A percentile compares a stretch with the other conserved stretches of the same genome.
phyloP scores from a whole-genome alignment of 2,329 filamentous ascomycete genomes.

The Teratosphaeria epicoccoides region DNA sequence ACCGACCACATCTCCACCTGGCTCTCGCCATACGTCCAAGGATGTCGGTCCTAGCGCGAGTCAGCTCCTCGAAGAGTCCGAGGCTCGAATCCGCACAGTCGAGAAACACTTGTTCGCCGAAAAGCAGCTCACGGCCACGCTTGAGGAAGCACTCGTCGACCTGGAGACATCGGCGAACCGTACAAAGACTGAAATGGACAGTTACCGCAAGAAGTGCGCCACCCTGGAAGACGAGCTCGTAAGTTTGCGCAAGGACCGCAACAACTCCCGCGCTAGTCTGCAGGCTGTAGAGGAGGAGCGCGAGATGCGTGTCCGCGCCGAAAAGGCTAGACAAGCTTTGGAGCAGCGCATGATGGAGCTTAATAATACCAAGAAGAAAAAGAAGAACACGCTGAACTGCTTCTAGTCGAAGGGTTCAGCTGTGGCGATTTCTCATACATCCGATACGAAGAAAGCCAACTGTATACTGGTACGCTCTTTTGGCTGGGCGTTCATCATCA shows the following conservation, averaged over 20 bases:
- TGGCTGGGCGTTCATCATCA: neutral
- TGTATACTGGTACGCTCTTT: neutral
- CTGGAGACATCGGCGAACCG: conserved; percentile 86
- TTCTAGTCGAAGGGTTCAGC: conserved; percentile 49
- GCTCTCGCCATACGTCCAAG: conserved; percentile 58
- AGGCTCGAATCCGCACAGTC: conserved; percentile 86
- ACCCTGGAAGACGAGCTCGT: conserved; percentile 63
- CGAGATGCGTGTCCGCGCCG: conserved; percentile 80
- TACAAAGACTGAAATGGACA: conserved; percentile 80
- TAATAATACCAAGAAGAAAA: conserved; percentile 79
- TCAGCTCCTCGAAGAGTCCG: conserved; percentile 87
- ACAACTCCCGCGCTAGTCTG: conserved; percentile 51
- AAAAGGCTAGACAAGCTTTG: conserved; percentile 76
- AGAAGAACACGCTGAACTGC: conserved; percentile 96
- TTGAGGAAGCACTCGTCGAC: conserved; percentile 91
- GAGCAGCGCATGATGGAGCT: conserved; percentile 70
- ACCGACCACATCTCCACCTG: conserved; percentile 41
- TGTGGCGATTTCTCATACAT: neutral
- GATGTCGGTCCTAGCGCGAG: conserved; percentile 48
- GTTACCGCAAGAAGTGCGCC: conserved; percentile 76
- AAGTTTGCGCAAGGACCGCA: conserved; percentile 50
- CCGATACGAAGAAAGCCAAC: neutral
- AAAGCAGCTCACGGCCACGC: conserved; percentile 87
- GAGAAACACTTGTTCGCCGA: conserved; percentile 95
- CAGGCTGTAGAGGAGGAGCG: conserved; percentile 95